A percentile compares a stretch with the other conserved stretches of the same genome.
Evolutionary conservation across 805 yeast species (phyloP).

Genomic region (Metschnikowia koreensis): DNA sequence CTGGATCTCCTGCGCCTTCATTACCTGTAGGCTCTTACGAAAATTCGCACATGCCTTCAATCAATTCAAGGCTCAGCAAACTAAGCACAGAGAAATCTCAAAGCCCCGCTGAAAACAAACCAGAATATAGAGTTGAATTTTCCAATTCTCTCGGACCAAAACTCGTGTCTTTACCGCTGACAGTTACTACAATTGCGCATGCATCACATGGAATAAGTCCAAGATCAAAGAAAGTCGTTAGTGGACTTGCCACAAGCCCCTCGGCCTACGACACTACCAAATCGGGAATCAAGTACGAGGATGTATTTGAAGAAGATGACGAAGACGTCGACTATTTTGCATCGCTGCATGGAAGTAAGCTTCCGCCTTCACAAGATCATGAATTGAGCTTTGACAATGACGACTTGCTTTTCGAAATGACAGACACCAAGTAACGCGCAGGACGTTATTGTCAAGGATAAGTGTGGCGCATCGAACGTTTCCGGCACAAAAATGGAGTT

Average conservation of each 20-base stretch:
- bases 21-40: constrained; percentile 27
- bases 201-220: constrained; percentile 15
- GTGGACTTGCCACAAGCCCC: constrained; percentile 38
- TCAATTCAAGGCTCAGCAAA: constrained; percentile 31
- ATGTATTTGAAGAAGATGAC: constrained; percentile 46
- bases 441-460: background rate
- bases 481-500: background rate
- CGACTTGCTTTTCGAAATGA: constrained; percentile 21
- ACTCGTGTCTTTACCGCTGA: constrained; percentile 20
- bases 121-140: background rate
- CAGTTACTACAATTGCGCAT: constrained; percentile 25
- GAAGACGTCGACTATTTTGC: constrained; percentile 27
- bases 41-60: constrained; percentile 31
- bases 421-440: constrained; percentile 6
- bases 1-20: constrained; percentile 14
- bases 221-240: constrained; percentile 14
- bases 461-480: background rate
- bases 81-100: constrained; percentile 3
- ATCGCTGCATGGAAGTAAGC: constrained; percentile 2
- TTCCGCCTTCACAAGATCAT: background rate
- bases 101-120: background rate
- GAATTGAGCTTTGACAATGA: constrained; percentile 19
- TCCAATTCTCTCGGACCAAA: constrained; percentile 17
- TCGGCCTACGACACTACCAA: constrained; percentile 26
- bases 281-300: constrained; percentile 31